These are phyloP conservation scores for Teratosphaeria destructans DNA, from an alignment of 2,329 filamentous ascomycete species.

Conservation along the genomic window DNA sequence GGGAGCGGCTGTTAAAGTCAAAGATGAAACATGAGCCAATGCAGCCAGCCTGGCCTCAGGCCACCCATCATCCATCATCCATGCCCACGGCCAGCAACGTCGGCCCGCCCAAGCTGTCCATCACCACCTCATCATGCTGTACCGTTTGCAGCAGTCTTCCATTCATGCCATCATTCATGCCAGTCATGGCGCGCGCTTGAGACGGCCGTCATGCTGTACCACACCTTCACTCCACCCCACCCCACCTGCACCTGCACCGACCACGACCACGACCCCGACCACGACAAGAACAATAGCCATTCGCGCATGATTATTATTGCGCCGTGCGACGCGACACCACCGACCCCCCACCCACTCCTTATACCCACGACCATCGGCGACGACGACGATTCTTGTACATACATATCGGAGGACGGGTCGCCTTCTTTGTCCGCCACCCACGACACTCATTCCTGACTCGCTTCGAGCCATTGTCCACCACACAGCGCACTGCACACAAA, in stretches of 20 bases:
- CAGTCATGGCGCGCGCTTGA: background rate
- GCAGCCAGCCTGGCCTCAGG: too few species aligned
- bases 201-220: background rate
- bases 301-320: background rate
- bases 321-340: background rate
- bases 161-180: too few species aligned
- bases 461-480: background rate
- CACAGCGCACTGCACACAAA: background rate
- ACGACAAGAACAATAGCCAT: background rate
- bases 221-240: background rate
- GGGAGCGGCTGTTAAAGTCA: too few species aligned
- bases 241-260: too few species aligned
- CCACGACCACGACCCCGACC: background rate
- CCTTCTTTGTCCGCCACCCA: background rate
- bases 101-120: too few species aligned
- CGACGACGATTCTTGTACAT: background rate
- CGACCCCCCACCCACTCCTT: background rate
- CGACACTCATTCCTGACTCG: background rate
- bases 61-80: too few species aligned
- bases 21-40: too few species aligned
- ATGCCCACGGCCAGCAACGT: too few species aligned
- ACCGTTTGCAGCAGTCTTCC: background rate
- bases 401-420: background rate
- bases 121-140: too few species aligned
- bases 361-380: background rate